Conservation (phyloP, 1,139 yeast genomes). For the Suhomyces yuchorum region DNA sequence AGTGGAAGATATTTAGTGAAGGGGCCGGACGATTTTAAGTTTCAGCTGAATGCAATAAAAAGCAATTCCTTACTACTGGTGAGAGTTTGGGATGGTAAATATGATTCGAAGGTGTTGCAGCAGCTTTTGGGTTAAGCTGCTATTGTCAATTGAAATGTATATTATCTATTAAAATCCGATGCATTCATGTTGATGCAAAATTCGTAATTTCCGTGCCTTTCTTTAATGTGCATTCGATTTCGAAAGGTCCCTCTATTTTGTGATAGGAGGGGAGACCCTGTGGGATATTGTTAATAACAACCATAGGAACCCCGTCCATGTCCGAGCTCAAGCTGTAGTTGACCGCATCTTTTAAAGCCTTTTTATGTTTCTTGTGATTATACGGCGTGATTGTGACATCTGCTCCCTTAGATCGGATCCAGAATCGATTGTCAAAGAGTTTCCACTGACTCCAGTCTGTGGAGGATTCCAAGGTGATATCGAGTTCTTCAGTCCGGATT, state of each 20-base stretch:
- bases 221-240: slow-evolving; percentile 9
- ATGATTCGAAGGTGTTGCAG: too few relatives aligned
- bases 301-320: slow-evolving; percentile 14
- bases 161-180: neutral
- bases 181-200: neutral
- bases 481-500: neutral
- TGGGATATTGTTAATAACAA: slow-evolving; percentile 2
- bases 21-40: too few relatives aligned
- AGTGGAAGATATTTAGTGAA: too few relatives aligned
- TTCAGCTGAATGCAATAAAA: too few relatives aligned
- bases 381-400: slow-evolving; percentile 25
- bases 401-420: slow-evolving; percentile 28
- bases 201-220: neutral
- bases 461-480: neutral
- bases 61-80: too few relatives aligned
- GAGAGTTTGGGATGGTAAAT: too few relatives aligned
- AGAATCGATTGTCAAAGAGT: slow-evolving; percentile 40
- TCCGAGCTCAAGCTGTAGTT: neutral
- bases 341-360: neutral
- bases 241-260: neutral
- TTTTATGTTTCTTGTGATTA: slow-evolving; percentile 19
- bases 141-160: too few relatives aligned
- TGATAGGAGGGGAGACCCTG: slow-evolving; percentile 5
- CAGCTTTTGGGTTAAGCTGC: too few relatives aligned
- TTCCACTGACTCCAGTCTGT: slow-evolving; percentile 10